Base-by-base conservation (phyloP, 2,329 filamentous ascomycete genomes). In the Xylariaceae sp. region DNA sequence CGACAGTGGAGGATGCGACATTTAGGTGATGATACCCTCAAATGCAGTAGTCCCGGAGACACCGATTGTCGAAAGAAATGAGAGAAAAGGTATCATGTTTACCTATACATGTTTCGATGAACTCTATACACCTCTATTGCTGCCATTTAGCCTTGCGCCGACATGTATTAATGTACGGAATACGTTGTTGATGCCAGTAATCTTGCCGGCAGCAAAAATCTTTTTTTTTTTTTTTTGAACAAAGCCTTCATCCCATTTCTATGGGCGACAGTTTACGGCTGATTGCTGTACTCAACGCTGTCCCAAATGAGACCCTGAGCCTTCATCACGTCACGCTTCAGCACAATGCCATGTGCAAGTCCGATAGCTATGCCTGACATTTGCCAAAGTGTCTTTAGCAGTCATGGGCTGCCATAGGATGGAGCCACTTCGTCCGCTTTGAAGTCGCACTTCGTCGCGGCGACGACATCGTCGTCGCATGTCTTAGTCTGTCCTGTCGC, bases 401-500 rank as follows among this genome's bases (percentile, higher is more conserved):
- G 66, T 66, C 66, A 71, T 70, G 9, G 75, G 60, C 51, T 71
- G 7, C 73, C 72, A 52, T 72, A 74, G 10, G 73, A 70, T 73
- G 57, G 69, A 75, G 2, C 72, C 72, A 14, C 71, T 72, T 74
- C 73, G 38, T 68, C 71, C 11, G 65, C 65, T 42, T 68, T 64
- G n/a, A 75, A 63, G 48, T 74, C 70, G 10, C 69, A 64, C 62
- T 75, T 75, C 19, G 72, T 71, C 4, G 71, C 74, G 5, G 73
- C 72, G 9, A 75, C 69, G n/a, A 73, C 71, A 53, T 75, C 72
- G 19, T 68, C 72, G 0, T 65, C 62, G 65, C 68, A 74, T 0
- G 68, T 71, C 59, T 68, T 68, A n/a, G 65, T 71, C 53, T 73
- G 69, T 5, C 71, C 71, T 1, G 71, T 74, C 14, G 72, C 58